phyloP scores from a whole-genome alignment of 257 asterid species.

The Leonotis leonurus region DNA sequence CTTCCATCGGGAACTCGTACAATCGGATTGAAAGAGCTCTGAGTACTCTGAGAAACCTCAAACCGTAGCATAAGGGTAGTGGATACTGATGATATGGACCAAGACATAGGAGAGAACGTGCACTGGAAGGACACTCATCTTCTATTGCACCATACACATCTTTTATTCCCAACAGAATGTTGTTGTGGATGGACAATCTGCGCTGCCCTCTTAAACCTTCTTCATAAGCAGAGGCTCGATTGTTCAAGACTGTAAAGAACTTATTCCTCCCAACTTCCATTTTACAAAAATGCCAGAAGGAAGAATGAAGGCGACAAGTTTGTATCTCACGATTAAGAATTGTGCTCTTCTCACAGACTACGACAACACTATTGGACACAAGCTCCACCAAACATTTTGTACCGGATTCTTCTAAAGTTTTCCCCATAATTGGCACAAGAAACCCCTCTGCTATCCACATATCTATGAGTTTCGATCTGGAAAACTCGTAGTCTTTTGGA shows the following conservation, averaged over 20 bases:
- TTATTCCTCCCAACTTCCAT: background rate
- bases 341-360: background rate
- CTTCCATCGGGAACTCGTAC: background rate
- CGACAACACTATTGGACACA: background rate
- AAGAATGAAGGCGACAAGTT: slow-evolving; percentile 14
- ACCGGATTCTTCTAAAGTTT: background rate
- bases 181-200: slow-evolving; percentile 1
- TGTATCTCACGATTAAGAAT: background rate
- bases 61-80: background rate
- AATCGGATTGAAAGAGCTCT: background rate
- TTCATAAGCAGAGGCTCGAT: background rate
- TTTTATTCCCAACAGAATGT: background rate
- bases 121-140: slow-evolving; percentile 7
- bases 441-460: slow-evolving; percentile 20
- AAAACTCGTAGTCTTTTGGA: slow-evolving; percentile 1
- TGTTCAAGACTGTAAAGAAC: background rate
- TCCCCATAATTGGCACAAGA: background rate
- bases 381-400: background rate
- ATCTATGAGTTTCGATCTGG: background rate
- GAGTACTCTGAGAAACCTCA: background rate
- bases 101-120: slow-evolving; percentile 11
- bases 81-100: slow-evolving; percentile 1
- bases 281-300: background rate
- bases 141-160: background rate
- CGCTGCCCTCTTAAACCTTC: background rate